These are phyloP conservation scores for Pythium brachiatum DNA, from an alignment of 352 stramenopile genomes.

Conservation along the genomic window DNA sequence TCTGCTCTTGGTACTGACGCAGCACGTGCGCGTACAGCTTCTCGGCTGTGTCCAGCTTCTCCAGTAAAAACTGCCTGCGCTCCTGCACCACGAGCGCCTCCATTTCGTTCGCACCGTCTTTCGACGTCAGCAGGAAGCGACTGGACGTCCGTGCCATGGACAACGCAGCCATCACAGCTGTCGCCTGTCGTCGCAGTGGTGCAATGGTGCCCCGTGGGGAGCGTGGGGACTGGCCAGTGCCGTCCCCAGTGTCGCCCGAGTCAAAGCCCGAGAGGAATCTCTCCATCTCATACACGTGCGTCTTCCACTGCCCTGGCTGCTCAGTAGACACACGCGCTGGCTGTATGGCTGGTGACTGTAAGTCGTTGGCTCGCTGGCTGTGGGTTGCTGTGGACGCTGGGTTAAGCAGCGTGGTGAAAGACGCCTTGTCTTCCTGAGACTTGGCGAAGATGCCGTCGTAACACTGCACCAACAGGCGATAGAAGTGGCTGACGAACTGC, in stretches of 20 bases:
- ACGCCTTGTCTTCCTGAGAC: slow-evolving; percentile 7
- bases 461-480: slow-evolving; percentile 49
- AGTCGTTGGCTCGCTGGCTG: neutral
- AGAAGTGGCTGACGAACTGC: slow-evolving; percentile 47
- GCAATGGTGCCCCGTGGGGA: neutral
- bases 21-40: slow-evolving; percentile 73
- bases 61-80: slow-evolving; percentile 39
- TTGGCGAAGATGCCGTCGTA: slow-evolving; percentile 58
- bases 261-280: slow-evolving; percentile 40
- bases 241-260: neutral
- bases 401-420: neutral
- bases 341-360: neutral
- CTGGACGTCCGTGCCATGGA: slow-evolving; percentile 18
- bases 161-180: neutral
- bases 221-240: neutral
- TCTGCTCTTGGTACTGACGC: slow-evolving; percentile 62
- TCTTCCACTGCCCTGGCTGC: slow-evolving; percentile 33
- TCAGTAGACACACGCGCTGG: neutral
- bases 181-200: neutral
- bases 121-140: slow-evolving; percentile 27
- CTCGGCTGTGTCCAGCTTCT: slow-evolving; percentile 68
- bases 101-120: slow-evolving; percentile 20
- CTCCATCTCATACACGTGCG: slow-evolving; percentile 48
- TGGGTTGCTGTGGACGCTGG: neutral
- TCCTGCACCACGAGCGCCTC: slow-evolving; percentile 39